Evolutionary conservation across 495 filamentous ascomycete genomes (phyloP).

Genomic region (Talaromyces liani): DNA sequence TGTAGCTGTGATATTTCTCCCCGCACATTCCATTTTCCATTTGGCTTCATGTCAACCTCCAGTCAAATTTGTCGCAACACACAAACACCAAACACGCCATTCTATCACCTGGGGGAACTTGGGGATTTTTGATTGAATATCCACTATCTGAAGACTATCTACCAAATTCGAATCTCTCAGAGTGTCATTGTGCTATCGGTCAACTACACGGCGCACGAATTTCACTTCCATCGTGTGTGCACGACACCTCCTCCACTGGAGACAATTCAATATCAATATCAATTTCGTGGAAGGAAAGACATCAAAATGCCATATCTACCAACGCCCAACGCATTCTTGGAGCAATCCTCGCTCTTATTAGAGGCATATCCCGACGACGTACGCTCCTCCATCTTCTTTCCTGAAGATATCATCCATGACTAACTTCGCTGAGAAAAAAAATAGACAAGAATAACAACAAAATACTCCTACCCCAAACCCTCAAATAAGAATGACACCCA

Average conservation of each 20-base stretch:
- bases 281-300: not conserved
- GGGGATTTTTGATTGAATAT: not conserved
- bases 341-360: constrained; percentile 54
- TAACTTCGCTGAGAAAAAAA: too few relatives aligned
- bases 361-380: constrained; percentile 59
- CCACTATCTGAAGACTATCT: not conserved
- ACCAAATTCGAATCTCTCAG: not conserved
- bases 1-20: not conserved
- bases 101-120: not conserved
- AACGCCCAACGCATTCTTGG: constrained; percentile 54
- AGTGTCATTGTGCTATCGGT: not conserved
- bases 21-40: constrained; percentile 3
- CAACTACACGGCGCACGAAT: not conserved
- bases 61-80: not conserved
- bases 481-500: constrained; percentile 10
- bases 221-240: not conserved
- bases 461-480: constrained; percentile 47
- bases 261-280: not conserved
- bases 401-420: constrained; percentile 1
- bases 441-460: constrained; percentile 76
- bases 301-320: constrained; percentile 51
- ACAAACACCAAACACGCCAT: not conserved
- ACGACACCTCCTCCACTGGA: not conserved
- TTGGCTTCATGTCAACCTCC: not conserved
- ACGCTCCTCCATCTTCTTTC: constrained; percentile 17